Conservation (phyloP, 257 asterid genomes). For the Solanum chaucha region DNA sequence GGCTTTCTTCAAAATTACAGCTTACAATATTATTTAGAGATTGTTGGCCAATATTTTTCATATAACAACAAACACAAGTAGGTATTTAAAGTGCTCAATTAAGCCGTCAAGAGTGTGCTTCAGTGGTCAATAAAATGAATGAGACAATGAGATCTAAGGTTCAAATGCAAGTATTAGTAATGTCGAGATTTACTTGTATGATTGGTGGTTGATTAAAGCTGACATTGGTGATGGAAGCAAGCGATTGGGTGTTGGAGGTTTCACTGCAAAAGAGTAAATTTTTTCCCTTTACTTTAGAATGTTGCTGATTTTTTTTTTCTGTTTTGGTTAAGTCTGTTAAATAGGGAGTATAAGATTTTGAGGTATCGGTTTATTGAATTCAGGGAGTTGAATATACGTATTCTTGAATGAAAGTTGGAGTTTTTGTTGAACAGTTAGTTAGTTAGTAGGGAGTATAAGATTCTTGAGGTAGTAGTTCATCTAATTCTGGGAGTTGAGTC, state of each 20-base stretch:
- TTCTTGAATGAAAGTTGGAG: background rate
- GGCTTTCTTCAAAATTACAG: too few relatives aligned
- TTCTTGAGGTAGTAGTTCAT: background rate
- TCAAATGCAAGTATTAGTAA: background rate
- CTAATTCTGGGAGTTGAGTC: background rate
- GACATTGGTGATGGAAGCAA: slow-evolving; percentile 19
- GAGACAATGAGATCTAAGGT: background rate
- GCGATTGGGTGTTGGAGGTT: slow-evolving; percentile 44
- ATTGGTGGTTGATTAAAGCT: slow-evolving; percentile 57
- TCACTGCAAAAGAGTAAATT: slow-evolving; percentile 4
- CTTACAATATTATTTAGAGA: too few relatives aligned
- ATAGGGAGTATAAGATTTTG: background rate
- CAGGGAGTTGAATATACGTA: background rate
- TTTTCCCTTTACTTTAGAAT: background rate
- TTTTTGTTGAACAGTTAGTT: background rate
- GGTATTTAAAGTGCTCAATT: background rate
- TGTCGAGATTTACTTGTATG: slow-evolving; percentile 14
- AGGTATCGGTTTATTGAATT: background rate
- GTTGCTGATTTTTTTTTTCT: background rate
- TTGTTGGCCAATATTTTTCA: background rate
- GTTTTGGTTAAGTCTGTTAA: background rate
- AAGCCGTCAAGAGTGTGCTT: background rate
- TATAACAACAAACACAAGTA: background rate
- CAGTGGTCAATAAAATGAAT: too few relatives aligned
- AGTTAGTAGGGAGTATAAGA: background rate